Evolutionary conservation across 345 rosid genomes (phyloP), one percentile per base, ranked within the genome.

Genomic region (Eucalyptus paniculata): DNA sequence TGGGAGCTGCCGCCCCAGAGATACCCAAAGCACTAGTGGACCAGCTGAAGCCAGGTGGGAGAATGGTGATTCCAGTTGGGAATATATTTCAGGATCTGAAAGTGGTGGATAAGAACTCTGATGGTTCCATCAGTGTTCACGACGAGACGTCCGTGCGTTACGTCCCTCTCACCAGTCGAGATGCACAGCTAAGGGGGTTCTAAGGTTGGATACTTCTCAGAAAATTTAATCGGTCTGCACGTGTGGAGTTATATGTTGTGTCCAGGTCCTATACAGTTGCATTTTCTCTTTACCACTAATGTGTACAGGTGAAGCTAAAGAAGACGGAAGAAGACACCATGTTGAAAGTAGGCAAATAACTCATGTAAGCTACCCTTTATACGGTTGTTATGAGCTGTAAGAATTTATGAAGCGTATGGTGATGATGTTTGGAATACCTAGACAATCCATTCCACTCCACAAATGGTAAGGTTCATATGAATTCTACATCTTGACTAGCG

Each of bases 41-140:
- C 90, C 99, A 98, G 92, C 92, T 98, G 90, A 98, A 98, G 91
- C 98, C 99, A 1, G 99, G 99, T 42, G 99, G 99, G 32, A 92
- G 98, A 90, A 95, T 98, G 99, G 99, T 98, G 89, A 98, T 98
- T 87, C 99, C 99, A 0, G 98, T 97, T 69, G 99, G 99, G 56
- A 94, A 96, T 12, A 92, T 95, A 85, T 94, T 94, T 81, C 99
- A 98, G 90, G 97, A 96, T 89, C 89, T 98, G 90, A 94, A 95
- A 92, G 98, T 98, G 45, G 90, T 98, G 30, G 96, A 96, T 67
- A 98, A 98, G 91, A 91, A 56, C 34, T 89, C 91, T 89, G 99
- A 96, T 91, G 99, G 99, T 83, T 94, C 99, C 37, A 45, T 96
- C 69, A 95, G 93, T 44, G 86, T 93, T 37, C 92, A 91, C 40